Percentiles rank a stretch among this genome's conserved stretches.
phyloP scores from a whole-genome alignment of 352 stramenopile genomes.

The Pythium phragmiticola region DNA sequence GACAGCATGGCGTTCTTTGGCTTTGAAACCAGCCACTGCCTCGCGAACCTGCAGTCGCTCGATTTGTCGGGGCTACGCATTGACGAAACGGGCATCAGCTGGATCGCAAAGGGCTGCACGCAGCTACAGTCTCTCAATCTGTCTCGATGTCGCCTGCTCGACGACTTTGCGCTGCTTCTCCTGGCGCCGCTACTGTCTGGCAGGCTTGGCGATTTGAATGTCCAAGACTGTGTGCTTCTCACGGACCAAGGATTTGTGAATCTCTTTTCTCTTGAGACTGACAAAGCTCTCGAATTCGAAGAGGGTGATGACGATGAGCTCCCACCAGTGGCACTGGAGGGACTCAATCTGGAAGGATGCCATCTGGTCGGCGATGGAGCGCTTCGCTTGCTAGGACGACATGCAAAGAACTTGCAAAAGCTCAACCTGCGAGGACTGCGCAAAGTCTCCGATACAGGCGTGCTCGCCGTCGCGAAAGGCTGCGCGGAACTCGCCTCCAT shows the following conservation, averaged over 20 bases:
- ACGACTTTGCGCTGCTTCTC: constrained; percentile 58
- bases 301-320: constrained; percentile 25
- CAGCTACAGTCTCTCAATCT: constrained; percentile 46
- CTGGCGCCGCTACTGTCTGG: constrained; percentile 39
- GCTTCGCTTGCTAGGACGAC: constrained; percentile 33
- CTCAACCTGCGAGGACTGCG: constrained; percentile 56
- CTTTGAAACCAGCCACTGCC: constrained; percentile 47
- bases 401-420: constrained; percentile 38
- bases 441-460: constrained; percentile 53
- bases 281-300: not conserved
- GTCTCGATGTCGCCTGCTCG: constrained; percentile 43
- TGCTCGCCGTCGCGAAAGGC: constrained; percentile 46
- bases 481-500: constrained; percentile 41
- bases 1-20: constrained; percentile 76
- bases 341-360: constrained; percentile 64
- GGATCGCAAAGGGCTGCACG: constrained; percentile 60
- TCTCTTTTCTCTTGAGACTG: constrained; percentile 35
- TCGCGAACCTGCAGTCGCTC: constrained; percentile 33
- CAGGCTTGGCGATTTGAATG: constrained; percentile 36
- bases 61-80: constrained; percentile 46
- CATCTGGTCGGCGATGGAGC: constrained; percentile 42
- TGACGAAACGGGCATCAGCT: constrained; percentile 68
- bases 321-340: constrained; percentile 16
- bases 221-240: constrained; percentile 48
- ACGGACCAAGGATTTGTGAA: constrained; percentile 48